Evolutionary conservation across 192 early-diverging fungal genomes (phyloP).

Genomic region (Podila horticola): DNA sequence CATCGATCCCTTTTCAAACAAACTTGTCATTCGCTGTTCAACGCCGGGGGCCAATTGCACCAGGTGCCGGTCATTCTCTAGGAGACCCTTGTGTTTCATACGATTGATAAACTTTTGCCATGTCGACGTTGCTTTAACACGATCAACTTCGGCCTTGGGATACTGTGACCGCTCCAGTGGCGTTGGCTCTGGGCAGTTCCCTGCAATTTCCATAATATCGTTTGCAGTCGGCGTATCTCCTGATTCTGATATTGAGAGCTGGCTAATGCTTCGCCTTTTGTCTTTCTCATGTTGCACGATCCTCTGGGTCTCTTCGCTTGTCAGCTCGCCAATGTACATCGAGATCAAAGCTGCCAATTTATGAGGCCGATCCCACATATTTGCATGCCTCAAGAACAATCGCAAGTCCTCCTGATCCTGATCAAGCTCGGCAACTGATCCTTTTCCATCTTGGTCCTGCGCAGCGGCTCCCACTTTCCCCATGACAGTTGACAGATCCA

Average conservation of each 20-base stretch:
- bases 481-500: not conserved
- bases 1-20: no score
- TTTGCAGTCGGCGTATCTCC: not conserved
- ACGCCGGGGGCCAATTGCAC: no score
- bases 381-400: conserved; percentile 17
- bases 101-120: not conserved
- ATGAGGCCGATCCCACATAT: conserved; percentile 22
- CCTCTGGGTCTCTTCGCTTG: no score
- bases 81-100: not conserved
- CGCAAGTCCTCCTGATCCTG: conserved; percentile 17
- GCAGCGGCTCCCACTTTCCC: not conserved
- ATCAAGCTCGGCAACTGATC: not conserved
- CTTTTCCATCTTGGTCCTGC: not conserved
- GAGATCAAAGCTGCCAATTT: not conserved
- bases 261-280: no score
- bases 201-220: not conserved
- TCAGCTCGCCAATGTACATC: not conserved
- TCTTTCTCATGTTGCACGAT: no score
- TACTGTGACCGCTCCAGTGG: not conserved
- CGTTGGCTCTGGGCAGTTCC: not conserved
- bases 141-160: not conserved
- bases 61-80: not conserved
- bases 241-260: no score
- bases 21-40: no score
- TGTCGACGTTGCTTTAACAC: not conserved